phyloP scores from a whole-genome alignment of 148 eudicot species.

The Agrostemma githago region DNA sequence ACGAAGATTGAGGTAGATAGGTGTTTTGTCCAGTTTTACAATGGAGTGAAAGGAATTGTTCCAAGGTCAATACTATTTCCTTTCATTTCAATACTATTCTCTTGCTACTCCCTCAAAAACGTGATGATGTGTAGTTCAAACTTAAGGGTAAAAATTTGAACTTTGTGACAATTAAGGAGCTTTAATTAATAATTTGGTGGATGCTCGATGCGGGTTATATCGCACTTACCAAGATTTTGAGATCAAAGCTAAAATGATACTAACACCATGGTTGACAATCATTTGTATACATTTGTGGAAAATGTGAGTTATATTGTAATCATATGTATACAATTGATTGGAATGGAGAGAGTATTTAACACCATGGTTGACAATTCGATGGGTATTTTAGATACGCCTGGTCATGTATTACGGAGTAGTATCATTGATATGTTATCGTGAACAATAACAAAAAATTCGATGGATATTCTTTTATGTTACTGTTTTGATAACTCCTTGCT shows the following conservation, averaged over 20 bases:
- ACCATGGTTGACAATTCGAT: too few relatives aligned
- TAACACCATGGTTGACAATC: not conserved
- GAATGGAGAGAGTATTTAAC: too few relatives aligned
- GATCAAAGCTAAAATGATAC: not conserved
- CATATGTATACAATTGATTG: too few relatives aligned
- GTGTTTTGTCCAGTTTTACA: slow-evolving; percentile 85
- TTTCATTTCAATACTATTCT: not conserved
- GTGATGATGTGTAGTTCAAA: not conserved
- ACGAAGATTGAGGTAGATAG: slow-evolving; percentile 80
- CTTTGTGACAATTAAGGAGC: not conserved
- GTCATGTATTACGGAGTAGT: not conserved
- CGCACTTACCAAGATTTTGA: not conserved
- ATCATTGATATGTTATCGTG: not conserved
- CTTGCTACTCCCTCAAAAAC: not conserved
- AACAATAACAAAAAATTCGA: not conserved
- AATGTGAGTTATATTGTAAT: too few relatives aligned
- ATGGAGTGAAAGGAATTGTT: slow-evolving; percentile 92
- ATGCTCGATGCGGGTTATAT: not conserved
- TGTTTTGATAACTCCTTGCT: not conserved
- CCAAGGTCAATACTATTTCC: slow-evolving; percentile 48
- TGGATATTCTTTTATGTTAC: not conserved
- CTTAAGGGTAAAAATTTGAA: not conserved
- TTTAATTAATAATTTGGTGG: not conserved
- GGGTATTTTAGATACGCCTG: too few relatives aligned
- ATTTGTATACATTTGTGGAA: too few relatives aligned